phyloP scores from a whole-genome alignment of 2,329 filamentous ascomycete genomes.

The Sclerotinia sclerotiorum region DNA sequence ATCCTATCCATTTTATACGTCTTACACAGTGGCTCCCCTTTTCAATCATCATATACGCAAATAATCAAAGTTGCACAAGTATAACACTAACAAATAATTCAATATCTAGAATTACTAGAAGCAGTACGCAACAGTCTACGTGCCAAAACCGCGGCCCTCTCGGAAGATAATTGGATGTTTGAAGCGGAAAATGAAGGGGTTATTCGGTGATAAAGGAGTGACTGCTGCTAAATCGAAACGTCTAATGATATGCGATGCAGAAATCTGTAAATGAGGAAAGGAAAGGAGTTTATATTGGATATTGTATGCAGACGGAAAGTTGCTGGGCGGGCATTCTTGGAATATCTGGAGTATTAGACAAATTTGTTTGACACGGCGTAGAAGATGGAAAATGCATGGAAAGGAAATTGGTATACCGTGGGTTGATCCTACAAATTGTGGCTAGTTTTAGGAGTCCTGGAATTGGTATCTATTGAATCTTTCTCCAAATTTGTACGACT shows the following conservation, averaged over 20 bases:
- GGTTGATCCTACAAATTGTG: neutral
- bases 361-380: slow-evolving; percentile 20
- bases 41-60: neutral
- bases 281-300: neutral
- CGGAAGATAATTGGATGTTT: slow-evolving; percentile 91
- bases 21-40: neutral
- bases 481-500: neutral
- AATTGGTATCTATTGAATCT: slow-evolving; percentile 11
- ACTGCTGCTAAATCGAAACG: slow-evolving; percentile 6
- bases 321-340: neutral
- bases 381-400: neutral
- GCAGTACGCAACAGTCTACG: slow-evolving; percentile 68
- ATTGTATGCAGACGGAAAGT: neutral
- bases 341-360: neutral
- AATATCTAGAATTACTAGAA: slow-evolving; percentile 62
- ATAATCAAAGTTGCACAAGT: neutral
- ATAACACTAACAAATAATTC: slow-evolving; percentile 27
- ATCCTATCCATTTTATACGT: slow-evolving; percentile 9
- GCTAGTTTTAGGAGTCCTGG: neutral
- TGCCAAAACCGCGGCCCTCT: slow-evolving; percentile 69
- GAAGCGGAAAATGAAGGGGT: slow-evolving; percentile 50
- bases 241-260: neutral
- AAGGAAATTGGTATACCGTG: slow-evolving; percentile 6
- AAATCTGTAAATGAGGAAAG: neutral
- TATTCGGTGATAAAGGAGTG: slow-evolving; percentile 17